Evolutionary conservation across 2,329 filamentous ascomycete species (phyloP), one percentile per base, ranked within the genome.

Genomic region (Didymella segeticola): DNA sequence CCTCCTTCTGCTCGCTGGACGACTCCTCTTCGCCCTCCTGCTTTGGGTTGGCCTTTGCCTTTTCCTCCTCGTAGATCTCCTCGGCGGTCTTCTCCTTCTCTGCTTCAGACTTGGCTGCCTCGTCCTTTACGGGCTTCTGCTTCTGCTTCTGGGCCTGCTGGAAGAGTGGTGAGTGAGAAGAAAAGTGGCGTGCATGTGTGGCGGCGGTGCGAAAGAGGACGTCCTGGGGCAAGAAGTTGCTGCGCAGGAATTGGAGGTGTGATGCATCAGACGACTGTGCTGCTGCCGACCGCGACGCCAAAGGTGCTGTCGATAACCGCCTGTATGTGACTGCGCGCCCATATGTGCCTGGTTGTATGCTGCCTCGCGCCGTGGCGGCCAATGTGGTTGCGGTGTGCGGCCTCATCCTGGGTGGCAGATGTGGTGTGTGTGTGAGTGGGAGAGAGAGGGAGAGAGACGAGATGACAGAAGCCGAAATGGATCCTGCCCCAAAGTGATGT

Each of bases 241-340:
- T 79, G 62, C 76, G 74, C 36, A 80, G 66, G 31, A 76, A 74
- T 19, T 72, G 60, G 5, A 72, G 64, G 25, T 71, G 62, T 19
- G 71, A 64, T 43, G 68, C 57, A 34, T 57, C 43, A 15, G 53
- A 48, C 0, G 53, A 52, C 68, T 63, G 62, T 58, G 69, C 60
- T 46, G 69, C 68, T 26, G 62, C 63, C 25, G 55, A 50, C 29
- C 61, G 63, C 43, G 66, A 57, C 8, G 56, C 37, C 33, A 56
- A 25, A 19, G 69, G 57, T 23, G 62, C 52, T 41, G 68, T 72
- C 19, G 69, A 74, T 79, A 80, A 74, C 73, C 79, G 75, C 62
- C 80, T 74, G 68, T 80, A 79, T 48, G 79, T 74, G 43, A 78
- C 75, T 27, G 79, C 77, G 63, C 79, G 73, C 64, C 77, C 72